A percentile compares a stretch with the other conserved stretches of the same genome.
These are phyloP conservation scores for Ilyonectria robusta DNA, from an alignment of 2,329 filamentous ascomycete species.

Conservation along the genomic window DNA sequence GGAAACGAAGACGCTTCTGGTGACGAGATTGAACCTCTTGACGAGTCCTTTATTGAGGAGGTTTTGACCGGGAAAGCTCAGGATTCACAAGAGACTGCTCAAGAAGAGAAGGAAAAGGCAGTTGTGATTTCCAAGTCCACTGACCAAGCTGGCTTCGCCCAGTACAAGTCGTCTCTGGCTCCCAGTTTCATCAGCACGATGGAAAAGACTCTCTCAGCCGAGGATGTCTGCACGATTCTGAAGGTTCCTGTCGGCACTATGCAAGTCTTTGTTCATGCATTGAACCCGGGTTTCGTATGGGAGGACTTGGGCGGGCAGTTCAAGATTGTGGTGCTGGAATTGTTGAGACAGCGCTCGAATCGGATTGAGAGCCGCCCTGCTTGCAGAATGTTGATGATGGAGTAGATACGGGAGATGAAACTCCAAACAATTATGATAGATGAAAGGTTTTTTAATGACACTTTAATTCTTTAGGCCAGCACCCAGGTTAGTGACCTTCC, in stretches of 20 bases:
- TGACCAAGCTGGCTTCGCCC: conserved; percentile 8
- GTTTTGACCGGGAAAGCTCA: conserved; percentile 88
- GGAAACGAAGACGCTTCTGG: conserved; percentile 26
- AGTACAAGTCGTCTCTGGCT: conserved; percentile 20
- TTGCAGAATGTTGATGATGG: not conserved
- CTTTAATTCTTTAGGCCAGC: too few species aligned
- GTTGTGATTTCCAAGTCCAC: not conserved
- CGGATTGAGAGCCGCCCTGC: conserved; percentile 7
- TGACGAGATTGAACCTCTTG: conserved; percentile 30
- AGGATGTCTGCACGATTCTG: conserved; percentile 30
- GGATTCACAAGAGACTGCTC: conserved; percentile 63
- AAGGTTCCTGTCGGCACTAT: conserved; percentile 31
- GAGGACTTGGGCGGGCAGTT: conserved; percentile 31
- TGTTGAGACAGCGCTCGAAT: conserved; percentile 28
- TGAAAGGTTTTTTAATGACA: too few species aligned
- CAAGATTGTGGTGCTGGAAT: conserved; percentile 26
- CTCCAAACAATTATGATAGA: not conserved
- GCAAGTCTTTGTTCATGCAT: conserved; percentile 33
- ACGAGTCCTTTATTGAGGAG: conserved; percentile 78
- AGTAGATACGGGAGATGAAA: not conserved
- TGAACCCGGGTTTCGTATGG: conserved; percentile 36
- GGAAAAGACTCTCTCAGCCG: conserved; percentile 23
- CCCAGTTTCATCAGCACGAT: conserved; percentile 26
- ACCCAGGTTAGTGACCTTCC: too few species aligned
- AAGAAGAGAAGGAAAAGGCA: conserved; percentile 9